phyloP scores from a whole-genome alignment of 345 rosid genomes.

The Adansonia digitata region DNA sequence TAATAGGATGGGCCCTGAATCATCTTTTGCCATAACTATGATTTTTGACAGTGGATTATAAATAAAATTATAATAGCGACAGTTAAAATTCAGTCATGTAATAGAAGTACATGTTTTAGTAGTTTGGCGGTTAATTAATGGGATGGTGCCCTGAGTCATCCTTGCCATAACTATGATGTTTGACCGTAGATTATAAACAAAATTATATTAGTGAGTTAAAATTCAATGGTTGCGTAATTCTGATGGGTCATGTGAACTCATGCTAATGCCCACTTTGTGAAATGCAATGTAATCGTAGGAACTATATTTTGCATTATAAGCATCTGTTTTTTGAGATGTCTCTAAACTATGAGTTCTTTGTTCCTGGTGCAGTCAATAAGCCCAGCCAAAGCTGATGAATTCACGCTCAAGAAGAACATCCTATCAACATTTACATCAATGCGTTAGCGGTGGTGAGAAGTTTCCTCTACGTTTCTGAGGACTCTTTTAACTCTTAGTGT shows the following conservation, averaged over 20 bases:
- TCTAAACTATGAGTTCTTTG: not conserved
- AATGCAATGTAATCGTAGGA: not conserved
- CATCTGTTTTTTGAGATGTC: too few species aligned
- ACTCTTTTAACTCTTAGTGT: not conserved
- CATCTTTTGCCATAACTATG: too few species aligned
- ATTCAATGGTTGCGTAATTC: not conserved
- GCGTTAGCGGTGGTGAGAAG: not conserved
- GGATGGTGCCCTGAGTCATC: not conserved
- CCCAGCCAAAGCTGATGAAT: conserved; percentile 79
- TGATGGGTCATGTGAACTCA: not conserved
- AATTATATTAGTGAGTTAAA: not conserved
- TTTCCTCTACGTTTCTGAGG: not conserved
- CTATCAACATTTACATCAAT: conserved; percentile 42
- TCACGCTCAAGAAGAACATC: conserved; percentile 76
- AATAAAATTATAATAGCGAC: too few species aligned
- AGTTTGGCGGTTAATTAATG: not conserved
- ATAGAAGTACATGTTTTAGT: not conserved
- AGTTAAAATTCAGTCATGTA: too few species aligned
- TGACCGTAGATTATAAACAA: not conserved
- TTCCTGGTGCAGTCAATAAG: conserved; percentile 61
- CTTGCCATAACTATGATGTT: not conserved
- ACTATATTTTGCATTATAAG: not conserved
- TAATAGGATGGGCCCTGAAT: too few species aligned
- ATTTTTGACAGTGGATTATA: too few species aligned
- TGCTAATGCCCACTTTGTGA: not conserved